These are phyloP conservation scores for Scedosporium apiospermum DNA, from an alignment of 2,329 filamentous ascomycete genomes.

Conservation along the genomic window DNA sequence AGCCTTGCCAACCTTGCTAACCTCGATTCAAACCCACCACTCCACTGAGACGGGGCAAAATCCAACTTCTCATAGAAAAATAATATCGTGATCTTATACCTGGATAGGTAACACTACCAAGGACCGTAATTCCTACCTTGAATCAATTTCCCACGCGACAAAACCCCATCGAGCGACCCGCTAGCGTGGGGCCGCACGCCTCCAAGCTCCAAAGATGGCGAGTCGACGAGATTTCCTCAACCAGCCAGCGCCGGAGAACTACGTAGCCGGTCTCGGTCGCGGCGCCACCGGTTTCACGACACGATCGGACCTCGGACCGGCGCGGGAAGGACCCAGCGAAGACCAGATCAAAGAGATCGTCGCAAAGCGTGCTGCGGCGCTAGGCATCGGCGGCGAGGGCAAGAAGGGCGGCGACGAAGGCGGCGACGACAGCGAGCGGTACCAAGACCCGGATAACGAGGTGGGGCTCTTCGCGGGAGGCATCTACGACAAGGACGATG, in stretches of 20 bases:
- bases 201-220: constrained; percentile 34
- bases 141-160: too few species aligned
- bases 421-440: constrained; percentile 69
- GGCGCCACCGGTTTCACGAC: constrained; percentile 98
- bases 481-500: constrained; percentile 93
- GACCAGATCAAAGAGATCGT: constrained; percentile 98
- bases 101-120: too few species aligned
- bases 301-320: constrained; percentile 89
- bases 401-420: constrained; percentile 63
- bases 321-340: constrained; percentile 88
- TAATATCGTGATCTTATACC: too few species aligned
- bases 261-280: constrained; percentile 92
- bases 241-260: constrained; percentile 77
- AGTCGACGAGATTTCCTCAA: constrained; percentile 75
- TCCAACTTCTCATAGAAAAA: too few species aligned
- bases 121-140: too few species aligned
- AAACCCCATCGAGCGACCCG: too few species aligned
- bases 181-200: too few species aligned
- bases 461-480: constrained; percentile 91
- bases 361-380: constrained; percentile 80
- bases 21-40: too few species aligned
- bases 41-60: too few species aligned
- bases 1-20: too few species aligned
- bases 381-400: constrained; percentile 59
- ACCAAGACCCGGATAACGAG: constrained; percentile 95